Base-by-base conservation (phyloP, 78 protist genomes). In the Cavenderia fasciculata region DNA sequence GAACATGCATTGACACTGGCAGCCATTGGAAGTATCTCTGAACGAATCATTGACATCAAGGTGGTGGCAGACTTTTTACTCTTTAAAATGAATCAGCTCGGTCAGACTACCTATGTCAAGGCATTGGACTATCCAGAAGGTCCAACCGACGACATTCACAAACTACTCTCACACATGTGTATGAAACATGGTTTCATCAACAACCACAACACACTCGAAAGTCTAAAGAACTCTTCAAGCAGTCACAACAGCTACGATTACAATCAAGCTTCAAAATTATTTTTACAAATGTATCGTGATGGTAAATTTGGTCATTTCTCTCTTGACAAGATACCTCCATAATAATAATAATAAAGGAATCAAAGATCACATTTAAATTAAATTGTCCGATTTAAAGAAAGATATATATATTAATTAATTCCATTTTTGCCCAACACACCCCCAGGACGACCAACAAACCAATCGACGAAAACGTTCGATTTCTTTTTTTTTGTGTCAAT, bases 261-360 rank as follows among this genome's bases (percentile, higher is more conserved):
- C 5, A 61, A 65, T 19, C 66, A 40, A 47, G 90, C 90, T 11
- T 38, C 90, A 14, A 51, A 40, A 36, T 68, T 41, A 21, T 68
- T 82, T 46, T 68, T 82, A 18, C 5, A 59, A 16, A 51, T 66
- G 33, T 82, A 31, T 43, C 10, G 90, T 21, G 71, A 82, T 14
- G 90, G 79, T 21, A 52, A 31, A 36, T 82, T 68, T 36, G 90
- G 90, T 56, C 16, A 59, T 23, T 68, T 82, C 25, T 57, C 73
- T 34, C 38, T 82, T 0, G 90, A 82, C 25, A 25, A 31, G 21
- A 44, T 74, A 3, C 79, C 79, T 10, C n/a, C 44, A 31, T 29
- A 62, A 21, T 27, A 36, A 8, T 38, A 33, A 5, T 14, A 34
- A 36, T 5, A 62, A 34, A 14, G 4, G 34, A 59, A 2, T 59